These are phyloP conservation scores for Bimuria novae-zelandiae DNA, from an alignment of 2,329 filamentous ascomycete genomes.

Conservation along the genomic window DNA sequence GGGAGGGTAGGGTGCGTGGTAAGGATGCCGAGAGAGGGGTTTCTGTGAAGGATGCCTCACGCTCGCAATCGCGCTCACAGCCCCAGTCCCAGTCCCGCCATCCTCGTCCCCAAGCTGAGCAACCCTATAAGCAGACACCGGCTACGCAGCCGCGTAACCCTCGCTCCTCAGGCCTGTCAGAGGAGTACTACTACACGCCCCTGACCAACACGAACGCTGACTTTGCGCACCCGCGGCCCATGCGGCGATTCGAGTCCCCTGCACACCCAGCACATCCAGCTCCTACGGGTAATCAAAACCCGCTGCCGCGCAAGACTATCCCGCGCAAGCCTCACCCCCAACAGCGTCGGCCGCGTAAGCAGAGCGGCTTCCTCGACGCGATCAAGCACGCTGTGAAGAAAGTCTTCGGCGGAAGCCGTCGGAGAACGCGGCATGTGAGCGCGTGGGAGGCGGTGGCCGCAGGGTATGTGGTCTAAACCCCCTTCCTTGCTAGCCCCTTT, in stretches of 20 bases:
- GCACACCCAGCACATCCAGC: too few species aligned
- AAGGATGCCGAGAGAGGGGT: not conserved
- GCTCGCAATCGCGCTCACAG: too few species aligned
- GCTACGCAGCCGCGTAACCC: not conserved
- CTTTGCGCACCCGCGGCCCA: not conserved
- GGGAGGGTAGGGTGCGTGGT: not conserved
- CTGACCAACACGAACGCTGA: not conserved
- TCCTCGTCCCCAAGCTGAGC: not conserved
- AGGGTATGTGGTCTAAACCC: too few species aligned
- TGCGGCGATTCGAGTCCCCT: not conserved
- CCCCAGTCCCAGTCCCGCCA: not conserved
- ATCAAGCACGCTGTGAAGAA: not conserved
- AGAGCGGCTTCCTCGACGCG: not conserved
- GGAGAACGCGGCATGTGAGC: too few species aligned
- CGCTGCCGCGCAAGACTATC: not conserved
- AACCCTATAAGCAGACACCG: too few species aligned
- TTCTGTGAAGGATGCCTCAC: not conserved
- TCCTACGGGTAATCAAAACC: too few species aligned
- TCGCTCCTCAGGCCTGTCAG: not conserved
- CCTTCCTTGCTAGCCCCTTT: too few species aligned
- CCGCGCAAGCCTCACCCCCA: not conserved
- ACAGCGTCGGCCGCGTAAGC: not conserved
- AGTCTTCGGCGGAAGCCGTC: too few species aligned
- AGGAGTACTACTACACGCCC: not conserved
- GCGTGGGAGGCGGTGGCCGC: too few species aligned